Evolutionary conservation across 2,329 filamentous ascomycete species (phyloP), one percentile per base, ranked within the genome.

Genomic region (Aspergillus eucalypticola): DNA sequence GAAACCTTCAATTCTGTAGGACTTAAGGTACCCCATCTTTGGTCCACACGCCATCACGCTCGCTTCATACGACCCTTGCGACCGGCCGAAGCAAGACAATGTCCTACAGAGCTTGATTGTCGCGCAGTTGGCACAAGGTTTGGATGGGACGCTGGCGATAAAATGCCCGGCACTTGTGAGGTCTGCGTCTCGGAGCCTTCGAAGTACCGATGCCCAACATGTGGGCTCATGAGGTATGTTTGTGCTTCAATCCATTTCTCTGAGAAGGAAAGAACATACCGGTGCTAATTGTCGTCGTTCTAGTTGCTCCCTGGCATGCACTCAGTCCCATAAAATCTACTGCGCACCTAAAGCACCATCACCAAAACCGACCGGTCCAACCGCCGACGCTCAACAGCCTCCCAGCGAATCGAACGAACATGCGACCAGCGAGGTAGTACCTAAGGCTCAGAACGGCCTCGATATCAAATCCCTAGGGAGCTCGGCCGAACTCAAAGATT

Each of bases 281-380:
- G 13, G 19, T 10, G 61, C 17, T 46, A 23, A 49, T 52, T 35
- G 50, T 59, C 15, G 56, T 39, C 23, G 27, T 25, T 48, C 23
- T 63, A 81, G 79, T 63, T 82, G 80, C 58, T 82, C 79, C 8
- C 73, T 82, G 39, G 71, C 67, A 32, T 82, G 80, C 65, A 78
- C 77, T 39, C 76, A 80, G 56, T 69, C 73, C 5, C 79, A 81
- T 66, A 79, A 80, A 66, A 72, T 73, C 17, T 75, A 75, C 59
- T 81, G 79, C 62, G 68, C 70, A 19, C 73, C 75, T n/a, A 71
- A 71, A 63, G 57, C 64, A 29, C 54, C 58, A 17, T 61, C 63
- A 21, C 53, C 65, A 19, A 62, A 66, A 32, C 38, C 63, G 27
- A 58, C 61, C 44, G 56, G 60, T 10, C 58, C 61, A 56, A 54